These are phyloP conservation scores for Plasmodium reichenowi DNA, from an alignment of 169 alveolate species.

Conservation along the genomic window DNA sequence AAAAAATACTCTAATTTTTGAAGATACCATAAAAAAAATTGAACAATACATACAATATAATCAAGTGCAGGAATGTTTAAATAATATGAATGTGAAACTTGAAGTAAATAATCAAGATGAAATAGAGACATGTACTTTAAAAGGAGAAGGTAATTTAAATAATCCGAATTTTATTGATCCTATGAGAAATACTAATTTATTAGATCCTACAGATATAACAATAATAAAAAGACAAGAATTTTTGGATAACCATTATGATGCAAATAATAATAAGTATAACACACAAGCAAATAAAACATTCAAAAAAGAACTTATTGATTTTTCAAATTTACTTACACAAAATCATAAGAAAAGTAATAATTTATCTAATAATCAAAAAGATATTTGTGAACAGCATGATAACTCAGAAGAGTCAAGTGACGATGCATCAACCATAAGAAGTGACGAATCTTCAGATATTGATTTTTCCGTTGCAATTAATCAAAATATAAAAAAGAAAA, in stretches of 20 bases:
- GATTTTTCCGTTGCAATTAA: conserved; percentile 66
- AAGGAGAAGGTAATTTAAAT: not conserved
- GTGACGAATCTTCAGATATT: conserved; percentile 61
- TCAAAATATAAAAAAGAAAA: conserved; percentile 36
- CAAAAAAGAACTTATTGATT: conserved; percentile 6
- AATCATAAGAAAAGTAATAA: not conserved
- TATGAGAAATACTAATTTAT: not conserved
- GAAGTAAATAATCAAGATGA: not conserved
- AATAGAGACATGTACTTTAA: too few species aligned
- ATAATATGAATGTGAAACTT: not conserved
- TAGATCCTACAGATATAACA: conserved; percentile 6
- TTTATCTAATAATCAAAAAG: not conserved
- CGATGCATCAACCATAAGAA: conserved; percentile 7
- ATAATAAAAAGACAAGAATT: conserved; percentile 65
- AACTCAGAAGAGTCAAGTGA: not conserved
- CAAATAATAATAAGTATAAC: conserved; percentile 17
- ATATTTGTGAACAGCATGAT: not conserved
- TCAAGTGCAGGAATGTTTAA: conserved; percentile 15
- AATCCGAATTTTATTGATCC: not conserved
- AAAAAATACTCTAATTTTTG: conserved; percentile 36
- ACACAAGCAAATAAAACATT: not conserved
- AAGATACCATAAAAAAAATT: conserved; percentile 35
- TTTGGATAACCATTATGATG: conserved; percentile 20
- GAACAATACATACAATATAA: conserved; percentile 44
- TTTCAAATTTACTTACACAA: conserved; percentile 15